Base-by-base conservation (phyloP, 192 early-diverging fungal species). In the Linnemannia elongata region DNA sequence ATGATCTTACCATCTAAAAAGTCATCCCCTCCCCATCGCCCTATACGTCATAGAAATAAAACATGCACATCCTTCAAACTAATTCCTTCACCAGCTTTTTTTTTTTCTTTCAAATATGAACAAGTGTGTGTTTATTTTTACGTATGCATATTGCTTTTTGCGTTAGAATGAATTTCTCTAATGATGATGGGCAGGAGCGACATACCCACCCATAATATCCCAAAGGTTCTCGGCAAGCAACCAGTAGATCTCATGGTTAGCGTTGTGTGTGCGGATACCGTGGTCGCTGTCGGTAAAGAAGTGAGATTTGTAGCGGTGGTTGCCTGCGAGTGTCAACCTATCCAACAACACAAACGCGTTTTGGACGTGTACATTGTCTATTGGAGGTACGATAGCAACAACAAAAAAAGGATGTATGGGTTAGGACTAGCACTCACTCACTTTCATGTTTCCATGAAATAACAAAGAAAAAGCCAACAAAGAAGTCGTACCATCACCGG, bases 251-350 rank as follows among this genome's bases (percentile, higher is more conserved):
- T 96, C 94, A 13, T 76, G 81, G 76, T 93, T 92, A n/a, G 97
- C 97, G 47, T 94, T 94, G 73, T 95, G 92, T 39, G 93, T 92
- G 72, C 91, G 89, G 81, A 98, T 99, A 45, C 91, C 87, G 85
- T 99, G 98, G 88, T 99, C 96, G 30, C 93, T 96, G 87, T 99
- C 97, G 0, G 97, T 95, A 87, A 94, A 99, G 72, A 94, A 92
- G 70, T 97, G 97, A n/a, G 96, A 93, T 60, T 94, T 95, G 87
- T 97, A 99, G 27, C 93, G 91, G 38, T 93, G 93, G 41, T 98
- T 91, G 41, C 90, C 92, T 33, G 91, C 93, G 3, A 92, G 85
- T n/a, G 97, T 95, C 12, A 99, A 84, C 42, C 91, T 81, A 83
- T 95, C 96, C 27, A 96, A 90, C 30, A 99, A 90, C 5, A 89